Evolutionary conservation across 768 basidiomycete genomes (phyloP).

Genomic region (Cystoderma amianthinum): DNA sequence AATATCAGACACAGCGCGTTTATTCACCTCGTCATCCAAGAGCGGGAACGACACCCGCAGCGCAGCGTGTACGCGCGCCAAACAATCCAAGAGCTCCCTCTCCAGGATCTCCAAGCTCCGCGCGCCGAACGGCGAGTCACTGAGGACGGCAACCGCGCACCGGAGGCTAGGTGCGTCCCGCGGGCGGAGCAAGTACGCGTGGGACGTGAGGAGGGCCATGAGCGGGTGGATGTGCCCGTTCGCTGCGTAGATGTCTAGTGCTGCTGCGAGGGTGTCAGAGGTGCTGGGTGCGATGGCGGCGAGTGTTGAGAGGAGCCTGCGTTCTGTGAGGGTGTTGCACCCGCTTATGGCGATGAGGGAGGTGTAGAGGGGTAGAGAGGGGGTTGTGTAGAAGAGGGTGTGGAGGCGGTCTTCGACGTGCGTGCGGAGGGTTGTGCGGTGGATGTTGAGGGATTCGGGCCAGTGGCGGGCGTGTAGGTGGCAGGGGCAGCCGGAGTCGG

Average conservation of each 20-base stretch:
- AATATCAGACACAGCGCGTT: constrained; percentile 36
- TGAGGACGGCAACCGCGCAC: constrained; percentile 31
- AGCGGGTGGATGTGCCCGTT: constrained; percentile 28
- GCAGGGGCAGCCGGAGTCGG: constrained; percentile 16
- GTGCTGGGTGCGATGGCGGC: constrained; percentile 36
- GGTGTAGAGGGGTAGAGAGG: constrained; percentile 38
- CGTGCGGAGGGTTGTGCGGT: too few species aligned
- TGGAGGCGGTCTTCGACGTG: constrained; percentile 39
- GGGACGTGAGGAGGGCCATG: constrained; percentile 31
- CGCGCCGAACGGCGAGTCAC: constrained; percentile 16
- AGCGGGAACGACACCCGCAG: constrained; percentile 38
- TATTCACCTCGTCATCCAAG: constrained; percentile 33
- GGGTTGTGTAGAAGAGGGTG: constrained; percentile 43
- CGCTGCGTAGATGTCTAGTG: constrained; percentile 43
- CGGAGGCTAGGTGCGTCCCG: constrained; percentile 44
- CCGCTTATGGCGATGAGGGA: constrained; percentile 34
- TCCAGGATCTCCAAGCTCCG: constrained; percentile 38
- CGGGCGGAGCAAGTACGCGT: constrained; percentile 55
- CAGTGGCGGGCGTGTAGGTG: too few species aligned
- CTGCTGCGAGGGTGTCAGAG: constrained; percentile 45
- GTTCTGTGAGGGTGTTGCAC: constrained; percentile 22
- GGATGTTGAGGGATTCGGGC: too few species aligned
- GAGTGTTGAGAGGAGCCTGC: constrained; percentile 24
- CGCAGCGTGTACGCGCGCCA: constrained; percentile 32
- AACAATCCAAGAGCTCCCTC: constrained; percentile 43